Conservation (phyloP, 768 basidiomycete species). For the Austroboletus eburneus region DNA sequence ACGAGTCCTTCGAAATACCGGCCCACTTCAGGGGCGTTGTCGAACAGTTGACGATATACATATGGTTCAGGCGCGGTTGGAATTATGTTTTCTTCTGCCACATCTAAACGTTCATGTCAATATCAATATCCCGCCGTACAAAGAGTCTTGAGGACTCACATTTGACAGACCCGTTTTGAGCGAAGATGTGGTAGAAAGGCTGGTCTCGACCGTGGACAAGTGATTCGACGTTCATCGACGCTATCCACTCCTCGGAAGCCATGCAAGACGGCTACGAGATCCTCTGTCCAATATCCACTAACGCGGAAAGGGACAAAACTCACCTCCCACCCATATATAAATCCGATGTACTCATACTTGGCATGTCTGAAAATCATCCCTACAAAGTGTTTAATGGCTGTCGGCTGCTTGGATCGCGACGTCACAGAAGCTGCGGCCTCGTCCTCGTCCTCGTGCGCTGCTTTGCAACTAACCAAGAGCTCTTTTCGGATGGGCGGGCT, state of each 20-base stretch:
- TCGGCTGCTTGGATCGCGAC: conserved; percentile 22
- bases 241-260: conserved; percentile 42
- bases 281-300: neutral
- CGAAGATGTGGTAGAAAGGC: conserved; percentile 45
- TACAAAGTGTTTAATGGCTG: conserved; percentile 40
- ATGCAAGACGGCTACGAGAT: conserved; percentile 31
- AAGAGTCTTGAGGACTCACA: conserved; percentile 29
- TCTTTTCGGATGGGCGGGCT: conserved; percentile 16
- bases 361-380: conserved; percentile 46
- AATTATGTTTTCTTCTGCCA: conserved; percentile 35
- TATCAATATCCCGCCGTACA: neutral
- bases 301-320: neutral
- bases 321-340: conserved; percentile 50
- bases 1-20: conserved; percentile 37
- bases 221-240: conserved; percentile 38
- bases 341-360: conserved; percentile 38
- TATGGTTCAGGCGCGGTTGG: conserved; percentile 19
- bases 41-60: conserved; percentile 22
- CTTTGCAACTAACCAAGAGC: conserved; percentile 30
- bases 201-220: conserved; percentile 41
- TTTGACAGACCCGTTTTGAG: conserved; percentile 32
- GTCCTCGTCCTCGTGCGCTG: conserved; percentile 30
- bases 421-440: conserved; percentile 23
- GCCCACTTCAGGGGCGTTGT: conserved; percentile 23
- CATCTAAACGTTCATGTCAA: conserved; percentile 22